Conservation (phyloP, 257 asterid genomes). For the Gentiana dahurica region DNA sequence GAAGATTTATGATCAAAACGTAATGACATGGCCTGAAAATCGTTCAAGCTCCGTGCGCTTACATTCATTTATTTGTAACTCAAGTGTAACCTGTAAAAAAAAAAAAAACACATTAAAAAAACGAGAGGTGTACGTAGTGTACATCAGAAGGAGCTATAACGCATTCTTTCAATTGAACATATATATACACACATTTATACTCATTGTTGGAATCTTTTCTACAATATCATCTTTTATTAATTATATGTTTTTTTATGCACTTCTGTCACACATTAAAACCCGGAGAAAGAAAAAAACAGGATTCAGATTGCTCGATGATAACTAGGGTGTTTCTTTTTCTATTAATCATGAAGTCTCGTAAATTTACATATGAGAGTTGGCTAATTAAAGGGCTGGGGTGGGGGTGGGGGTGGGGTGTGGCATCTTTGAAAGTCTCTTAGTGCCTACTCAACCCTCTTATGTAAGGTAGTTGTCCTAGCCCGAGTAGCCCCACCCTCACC, state of each 20-base stretch:
- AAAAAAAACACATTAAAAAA: not conserved
- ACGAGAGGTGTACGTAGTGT: too few relatives aligned
- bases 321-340: too few relatives aligned
- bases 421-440: too few relatives aligned
- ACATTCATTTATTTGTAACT: slow-evolving; percentile 40
- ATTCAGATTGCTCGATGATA: too few relatives aligned
- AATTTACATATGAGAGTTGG: too few relatives aligned
- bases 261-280: not conserved
- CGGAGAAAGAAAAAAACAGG: not conserved
- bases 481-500: too few relatives aligned
- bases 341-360: too few relatives aligned
- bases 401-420: too few relatives aligned
- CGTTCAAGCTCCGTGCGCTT: slow-evolving; percentile 47
- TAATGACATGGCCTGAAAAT: slow-evolving; percentile 26
- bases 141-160: not conserved
- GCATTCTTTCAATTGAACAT: not conserved
- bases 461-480: too few relatives aligned
- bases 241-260: not conserved
- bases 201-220: not conserved
- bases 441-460: too few relatives aligned
- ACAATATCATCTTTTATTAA: not conserved
- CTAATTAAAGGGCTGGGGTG: too few relatives aligned
- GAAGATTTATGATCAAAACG: slow-evolving; percentile 25
- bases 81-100: slow-evolving; percentile 59
- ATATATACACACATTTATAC: not conserved